phyloP scores from a whole-genome alignment of 2,329 filamentous ascomycete species.

The Calycina herbarum region DNA sequence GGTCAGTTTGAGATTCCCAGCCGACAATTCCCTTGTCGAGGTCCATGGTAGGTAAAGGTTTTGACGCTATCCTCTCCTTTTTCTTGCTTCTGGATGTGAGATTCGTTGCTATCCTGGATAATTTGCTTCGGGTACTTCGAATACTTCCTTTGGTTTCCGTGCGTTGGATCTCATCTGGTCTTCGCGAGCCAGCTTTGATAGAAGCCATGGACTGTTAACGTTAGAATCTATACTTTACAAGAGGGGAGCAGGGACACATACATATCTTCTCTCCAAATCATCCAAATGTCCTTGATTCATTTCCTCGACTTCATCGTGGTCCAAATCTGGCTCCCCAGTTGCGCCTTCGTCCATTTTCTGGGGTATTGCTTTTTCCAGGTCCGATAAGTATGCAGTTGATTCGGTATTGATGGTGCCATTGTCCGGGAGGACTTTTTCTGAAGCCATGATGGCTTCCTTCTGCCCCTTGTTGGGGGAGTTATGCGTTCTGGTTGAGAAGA shows the following conservation, averaged over 20 bases:
- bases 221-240: constrained; percentile 20
- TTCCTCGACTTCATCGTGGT: constrained; percentile 33
- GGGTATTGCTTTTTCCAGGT: constrained; percentile 22
- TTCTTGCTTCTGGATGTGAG: constrained; percentile 27
- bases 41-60: constrained; percentile 47
- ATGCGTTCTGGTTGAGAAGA: neutral
- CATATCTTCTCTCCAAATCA: constrained; percentile 30
- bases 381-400: constrained; percentile 24
- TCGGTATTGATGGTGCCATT: constrained; percentile 22
- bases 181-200: constrained; percentile 24
- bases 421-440: constrained; percentile 19
- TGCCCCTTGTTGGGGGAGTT: neutral
- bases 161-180: constrained; percentile 19
- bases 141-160: constrained; percentile 21
- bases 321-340: constrained; percentile 28
- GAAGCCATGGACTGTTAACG: constrained; percentile 23
- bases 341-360: constrained; percentile 17
- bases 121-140: constrained; percentile 25
- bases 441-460: constrained; percentile 17
- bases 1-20: constrained; percentile 60
- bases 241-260: constrained; percentile 19
- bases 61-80: constrained; percentile 27
- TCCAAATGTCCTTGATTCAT: constrained; percentile 32
- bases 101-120: constrained; percentile 31
- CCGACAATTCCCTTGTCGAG: constrained; percentile 56